Conservation (phyloP, 768 basidiomycete genomes). For the Tubosaeta sp. region DNA sequence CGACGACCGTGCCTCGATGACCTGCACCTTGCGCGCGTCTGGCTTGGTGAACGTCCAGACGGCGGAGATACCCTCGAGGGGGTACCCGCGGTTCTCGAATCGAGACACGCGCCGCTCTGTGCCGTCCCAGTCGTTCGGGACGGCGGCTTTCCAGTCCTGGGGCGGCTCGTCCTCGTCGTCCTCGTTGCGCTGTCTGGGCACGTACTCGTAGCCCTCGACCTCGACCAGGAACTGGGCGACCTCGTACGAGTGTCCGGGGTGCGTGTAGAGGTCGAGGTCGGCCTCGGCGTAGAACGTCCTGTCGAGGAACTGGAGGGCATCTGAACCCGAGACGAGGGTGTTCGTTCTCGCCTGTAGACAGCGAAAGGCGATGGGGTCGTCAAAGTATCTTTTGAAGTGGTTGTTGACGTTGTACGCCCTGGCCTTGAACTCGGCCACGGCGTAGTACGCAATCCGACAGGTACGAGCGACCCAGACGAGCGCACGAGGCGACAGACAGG, state of each 20-base stretch:
- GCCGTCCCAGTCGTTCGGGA: slow-evolving; percentile 17
- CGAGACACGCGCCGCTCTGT: slow-evolving; percentile 1
- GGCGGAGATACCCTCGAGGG: not conserved
- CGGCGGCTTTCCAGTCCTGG: slow-evolving; percentile 9
- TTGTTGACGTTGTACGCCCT: slow-evolving; percentile 35
- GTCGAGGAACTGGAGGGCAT: slow-evolving; percentile 50
- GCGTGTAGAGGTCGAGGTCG: slow-evolving; percentile 50
- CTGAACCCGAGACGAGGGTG: slow-evolving; percentile 50
- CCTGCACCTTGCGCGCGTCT: slow-evolving; percentile 32
- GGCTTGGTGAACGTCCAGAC: slow-evolving; percentile 21
- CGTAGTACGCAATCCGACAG: slow-evolving; percentile 15
- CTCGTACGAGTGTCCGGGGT: slow-evolving; percentile 26
- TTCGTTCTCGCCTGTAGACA: slow-evolving; percentile 39
- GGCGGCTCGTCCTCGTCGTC: slow-evolving; percentile 20
- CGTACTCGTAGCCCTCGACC: slow-evolving; percentile 29
- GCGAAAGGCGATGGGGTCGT: slow-evolving; percentile 38
- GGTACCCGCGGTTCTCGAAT: not conserved
- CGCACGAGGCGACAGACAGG: slow-evolving; percentile 20
- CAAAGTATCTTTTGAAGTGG: slow-evolving; percentile 36
- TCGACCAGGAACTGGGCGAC: slow-evolving; percentile 35
- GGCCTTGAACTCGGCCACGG: slow-evolving; percentile 16
- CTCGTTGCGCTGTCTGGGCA: slow-evolving; percentile 6
- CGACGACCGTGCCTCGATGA: slow-evolving; percentile 29
- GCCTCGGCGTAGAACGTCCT: slow-evolving; percentile 39
- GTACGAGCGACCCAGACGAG: slow-evolving; percentile 22